phyloP scores from a whole-genome alignment of 139 green algal species.

The Micractinium conductrix region DNA sequence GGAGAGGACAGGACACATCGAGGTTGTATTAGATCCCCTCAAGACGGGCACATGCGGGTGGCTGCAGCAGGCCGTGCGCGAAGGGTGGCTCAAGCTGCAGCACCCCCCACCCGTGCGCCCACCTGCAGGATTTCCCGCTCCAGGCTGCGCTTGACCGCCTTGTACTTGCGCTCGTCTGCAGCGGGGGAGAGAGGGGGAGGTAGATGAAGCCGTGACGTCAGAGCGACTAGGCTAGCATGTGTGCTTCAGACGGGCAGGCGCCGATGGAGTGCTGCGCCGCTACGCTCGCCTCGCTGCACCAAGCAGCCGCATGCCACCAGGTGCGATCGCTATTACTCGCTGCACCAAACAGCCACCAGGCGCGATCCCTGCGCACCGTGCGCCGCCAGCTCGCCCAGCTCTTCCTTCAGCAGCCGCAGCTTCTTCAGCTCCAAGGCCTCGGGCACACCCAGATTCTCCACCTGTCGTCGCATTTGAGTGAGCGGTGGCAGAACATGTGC shows the following conservation, averaged over 20 bases:
- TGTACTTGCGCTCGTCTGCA: conserved; percentile 92
- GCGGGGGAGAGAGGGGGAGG: background rate
- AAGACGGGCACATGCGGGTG: background rate
- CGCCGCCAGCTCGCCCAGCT: conserved; percentile 85
- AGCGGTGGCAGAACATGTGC: too few species aligned
- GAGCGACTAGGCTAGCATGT: too few species aligned
- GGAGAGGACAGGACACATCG: too few species aligned
- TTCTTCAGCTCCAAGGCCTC: conserved; percentile 87
- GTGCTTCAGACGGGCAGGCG: too few species aligned
- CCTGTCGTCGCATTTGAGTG: too few species aligned
- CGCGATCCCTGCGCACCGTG: too few species aligned
- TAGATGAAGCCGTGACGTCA: background rate
- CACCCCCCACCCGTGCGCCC: background rate
- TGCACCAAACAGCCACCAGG: too few species aligned
- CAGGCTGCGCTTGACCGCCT: conserved; percentile 57
- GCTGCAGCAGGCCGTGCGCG: background rate
- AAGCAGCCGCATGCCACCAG: too few species aligned
- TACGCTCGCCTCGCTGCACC: too few species aligned
- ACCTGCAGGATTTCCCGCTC: conserved; percentile 87
- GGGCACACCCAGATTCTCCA: conserved; percentile 82
- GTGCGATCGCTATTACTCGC: too few species aligned
- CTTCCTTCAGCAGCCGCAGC: conserved; percentile 88
- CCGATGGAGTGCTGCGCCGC: background rate
- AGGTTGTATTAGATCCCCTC: too few species aligned
- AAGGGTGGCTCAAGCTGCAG: background rate